phyloP scores from a whole-genome alignment of 371 early-diverging fungal genomes.

The Apophysomyces elegans region DNA sequence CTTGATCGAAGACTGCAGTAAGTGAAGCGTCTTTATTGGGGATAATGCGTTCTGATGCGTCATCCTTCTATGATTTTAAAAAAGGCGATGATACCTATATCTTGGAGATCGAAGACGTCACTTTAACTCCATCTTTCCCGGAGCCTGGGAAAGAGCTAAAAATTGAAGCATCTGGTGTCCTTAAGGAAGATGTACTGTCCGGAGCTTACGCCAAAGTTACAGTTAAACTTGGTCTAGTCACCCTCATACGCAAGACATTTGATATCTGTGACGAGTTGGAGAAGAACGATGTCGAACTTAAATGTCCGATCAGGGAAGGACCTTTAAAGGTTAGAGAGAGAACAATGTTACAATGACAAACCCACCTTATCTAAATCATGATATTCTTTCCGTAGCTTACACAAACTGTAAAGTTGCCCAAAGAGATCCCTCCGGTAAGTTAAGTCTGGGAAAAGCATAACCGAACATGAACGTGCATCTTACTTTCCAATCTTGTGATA shows the following conservation, averaged over 20 bases:
- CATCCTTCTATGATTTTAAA: not conserved
- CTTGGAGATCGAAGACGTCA: constrained; percentile 23
- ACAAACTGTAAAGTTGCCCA: constrained; percentile 9
- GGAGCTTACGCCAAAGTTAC: constrained; percentile 54
- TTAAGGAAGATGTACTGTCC: constrained; percentile 46
- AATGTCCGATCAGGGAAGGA: constrained; percentile 21
- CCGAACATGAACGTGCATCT: too few relatives aligned
- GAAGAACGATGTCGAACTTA: constrained; percentile 43
- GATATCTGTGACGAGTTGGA: constrained; percentile 59
- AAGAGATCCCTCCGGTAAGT: constrained; percentile 16
- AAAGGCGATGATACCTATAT: constrained; percentile 20
- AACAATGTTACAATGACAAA: not conserved
- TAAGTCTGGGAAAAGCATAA: not conserved
- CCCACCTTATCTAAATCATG: not conserved
- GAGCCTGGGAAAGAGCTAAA: constrained; percentile 60
- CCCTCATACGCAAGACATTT: constrained; percentile 39
- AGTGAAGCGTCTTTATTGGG: not conserved
- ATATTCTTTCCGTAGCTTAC: not conserved
- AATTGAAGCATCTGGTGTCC: constrained; percentile 56
- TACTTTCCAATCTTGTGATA: not conserved
- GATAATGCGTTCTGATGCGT: too few relatives aligned
- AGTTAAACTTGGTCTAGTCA: constrained; percentile 57
- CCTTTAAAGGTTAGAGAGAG: constrained; percentile 18
- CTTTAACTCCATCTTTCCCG: constrained; percentile 37
- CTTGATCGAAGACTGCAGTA: constrained; percentile 18